phyloP scores from a whole-genome alignment of 805 yeast genomes.

The Scheffersomyces stipitis region DNA sequence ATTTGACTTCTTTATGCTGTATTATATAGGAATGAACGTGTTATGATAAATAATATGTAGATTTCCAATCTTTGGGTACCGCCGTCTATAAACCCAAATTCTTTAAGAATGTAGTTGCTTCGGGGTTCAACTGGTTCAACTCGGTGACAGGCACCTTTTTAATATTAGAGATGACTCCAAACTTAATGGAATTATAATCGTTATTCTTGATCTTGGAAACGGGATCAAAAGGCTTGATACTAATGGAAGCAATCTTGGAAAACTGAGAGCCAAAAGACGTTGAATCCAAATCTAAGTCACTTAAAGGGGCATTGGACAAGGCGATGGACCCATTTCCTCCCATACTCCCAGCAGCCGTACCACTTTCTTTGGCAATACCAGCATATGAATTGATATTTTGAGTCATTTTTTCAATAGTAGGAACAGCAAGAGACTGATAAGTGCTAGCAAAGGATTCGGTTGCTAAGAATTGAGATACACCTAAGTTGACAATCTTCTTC shows the following conservation, averaged over 20 bases:
- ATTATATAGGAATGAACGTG: conserved; percentile 6
- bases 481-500: conserved; percentile 53
- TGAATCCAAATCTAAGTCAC: conserved; percentile 61
- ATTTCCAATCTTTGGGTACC: neutral
- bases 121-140: conserved; percentile 26
- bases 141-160: conserved; percentile 19
- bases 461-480: conserved; percentile 46
- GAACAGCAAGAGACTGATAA: conserved; percentile 22
- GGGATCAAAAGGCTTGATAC: conserved; percentile 69
- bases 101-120: conserved; percentile 12
- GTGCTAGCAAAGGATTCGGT: conserved; percentile 14
- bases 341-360: conserved; percentile 15
- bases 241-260: conserved; percentile 68
- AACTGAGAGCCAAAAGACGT: conserved; percentile 82
- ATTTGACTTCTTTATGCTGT: too few relatives aligned
- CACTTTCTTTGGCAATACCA: conserved; percentile 22
- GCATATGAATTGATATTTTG: conserved; percentile 28
- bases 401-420: conserved; percentile 33
- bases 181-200: conserved; percentile 28
- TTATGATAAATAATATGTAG: neutral
- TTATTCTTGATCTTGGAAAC: conserved; percentile 47
- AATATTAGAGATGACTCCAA: conserved; percentile 24
- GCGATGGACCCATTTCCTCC: conserved; percentile 17
- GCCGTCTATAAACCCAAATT: neutral
- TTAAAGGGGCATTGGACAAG: conserved; percentile 39